Base-by-base conservation (phyloP, 2,329 filamentous ascomycete genomes). In the Fusarium xylarioides region DNA sequence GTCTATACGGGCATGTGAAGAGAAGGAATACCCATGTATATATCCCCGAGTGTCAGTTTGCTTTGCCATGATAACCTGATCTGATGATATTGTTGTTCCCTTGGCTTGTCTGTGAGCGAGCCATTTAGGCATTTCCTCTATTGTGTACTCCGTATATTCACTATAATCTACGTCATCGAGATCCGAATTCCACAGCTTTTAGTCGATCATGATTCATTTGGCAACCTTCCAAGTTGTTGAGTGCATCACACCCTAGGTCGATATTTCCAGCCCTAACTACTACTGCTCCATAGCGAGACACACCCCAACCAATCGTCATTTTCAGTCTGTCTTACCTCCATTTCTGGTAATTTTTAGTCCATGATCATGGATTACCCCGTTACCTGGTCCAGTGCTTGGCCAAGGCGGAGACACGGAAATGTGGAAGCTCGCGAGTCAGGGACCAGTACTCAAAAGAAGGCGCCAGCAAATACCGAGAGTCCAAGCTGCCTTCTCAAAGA, bases 371-470 rank as follows among this genome's bases (percentile, higher is more conserved):
- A 38, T 26, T 21, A 50, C 19, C 42, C 26, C 60, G 35, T 59
- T 58, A 42, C 28, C 42, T 47, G 42, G 43, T 49, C 37, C 58
- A 23, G 28, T 52, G 47, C 34, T 47, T 52, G 42, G 50, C 58
- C 47, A 70, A 64, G 52, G 40, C 42, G 66, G 66, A 46, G 23
- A 32, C 42, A 46, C 58, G 58, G 65, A 50, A 32, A 53, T 37
- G 15, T 43, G 52, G 66, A 50, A 53, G 57, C 52, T 47, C n/a
- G 35, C 46, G 66, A 69, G 66, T 69, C 66, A 69, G 66, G 52
- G 26, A 34, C 32, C 32, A 47, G 42, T 47, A 54, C 40, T 14
- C 42, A n/a, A 42, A 50, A 44, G 40, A 62, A 54, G 43, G 43
- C 19, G 32, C 32, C 42, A 38, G 37, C n/a, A 56, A 46, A 47